phyloP scores from a whole-genome alignment of 768 basidiomycete species.

The Hericium rajendrae region DNA sequence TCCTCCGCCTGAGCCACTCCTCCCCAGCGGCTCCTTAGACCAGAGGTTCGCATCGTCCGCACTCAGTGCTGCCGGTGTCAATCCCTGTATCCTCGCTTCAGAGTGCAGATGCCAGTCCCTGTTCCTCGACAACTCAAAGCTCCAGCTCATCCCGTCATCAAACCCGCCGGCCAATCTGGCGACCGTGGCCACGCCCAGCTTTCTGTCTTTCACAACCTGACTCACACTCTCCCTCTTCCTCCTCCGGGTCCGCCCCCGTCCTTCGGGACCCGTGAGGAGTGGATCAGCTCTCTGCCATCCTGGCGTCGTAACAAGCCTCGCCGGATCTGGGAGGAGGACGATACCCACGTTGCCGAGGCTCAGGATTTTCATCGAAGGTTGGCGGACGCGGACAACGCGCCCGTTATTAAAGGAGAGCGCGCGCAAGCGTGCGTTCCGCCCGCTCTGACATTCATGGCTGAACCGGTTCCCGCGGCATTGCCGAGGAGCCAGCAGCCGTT shows the following conservation, averaged over 20 bases:
- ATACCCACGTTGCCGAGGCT: slow-evolving; percentile 23
- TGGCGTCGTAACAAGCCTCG: slow-evolving; percentile 64
- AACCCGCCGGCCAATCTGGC: slow-evolving; percentile 36
- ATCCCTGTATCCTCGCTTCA: slow-evolving; percentile 21
- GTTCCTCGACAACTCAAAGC: slow-evolving; percentile 54
- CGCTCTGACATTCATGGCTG: slow-evolving; percentile 28
- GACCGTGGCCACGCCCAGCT: slow-evolving; percentile 26
- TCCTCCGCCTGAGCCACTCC: slow-evolving; percentile 22
- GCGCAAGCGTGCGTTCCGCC: slow-evolving; percentile 83
- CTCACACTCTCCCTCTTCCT: slow-evolving; percentile 49
- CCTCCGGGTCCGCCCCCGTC: slow-evolving; percentile 55
- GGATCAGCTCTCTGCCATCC: slow-evolving; percentile 61
- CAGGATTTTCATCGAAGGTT: slow-evolving; percentile 71
- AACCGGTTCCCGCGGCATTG: neutral
- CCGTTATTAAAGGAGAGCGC: slow-evolving; percentile 78
- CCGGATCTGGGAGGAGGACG: slow-evolving; percentile 52
- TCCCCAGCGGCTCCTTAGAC: slow-evolving; percentile 18
- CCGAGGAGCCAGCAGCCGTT: neutral
- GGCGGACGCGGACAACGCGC: slow-evolving; percentile 65
- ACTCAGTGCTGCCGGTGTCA: slow-evolving; percentile 9
- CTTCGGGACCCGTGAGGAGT: slow-evolving; percentile 59
- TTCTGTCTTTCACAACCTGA: slow-evolving; percentile 43
- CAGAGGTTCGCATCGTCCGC: slow-evolving; percentile 22
- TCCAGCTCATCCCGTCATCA: slow-evolving; percentile 56
- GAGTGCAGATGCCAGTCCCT: slow-evolving; percentile 79